phyloP scores from a whole-genome alignment of 495 filamentous ascomycete genomes.

The Pyrenula massariospora region DNA sequence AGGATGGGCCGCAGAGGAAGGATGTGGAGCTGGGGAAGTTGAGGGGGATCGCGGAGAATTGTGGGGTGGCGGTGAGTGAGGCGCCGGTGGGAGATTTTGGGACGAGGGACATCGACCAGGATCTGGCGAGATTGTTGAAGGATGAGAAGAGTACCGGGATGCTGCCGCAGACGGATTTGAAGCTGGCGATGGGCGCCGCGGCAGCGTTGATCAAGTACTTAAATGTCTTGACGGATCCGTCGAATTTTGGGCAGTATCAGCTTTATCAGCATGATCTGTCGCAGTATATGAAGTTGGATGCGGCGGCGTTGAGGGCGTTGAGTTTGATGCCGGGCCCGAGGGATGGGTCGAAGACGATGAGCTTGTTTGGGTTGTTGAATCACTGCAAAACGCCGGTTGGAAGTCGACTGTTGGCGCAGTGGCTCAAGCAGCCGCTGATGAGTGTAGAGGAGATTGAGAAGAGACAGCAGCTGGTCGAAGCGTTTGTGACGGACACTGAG shows the following conservation, averaged over 20 bases:
- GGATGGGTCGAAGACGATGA: constrained; percentile 97
- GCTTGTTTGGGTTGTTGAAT: constrained; percentile 83
- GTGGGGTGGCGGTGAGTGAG: constrained; percentile 80
- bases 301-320: constrained; percentile 82
- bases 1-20: constrained; percentile 64
- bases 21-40: constrained; percentile 87
- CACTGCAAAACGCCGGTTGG: constrained; percentile 96
- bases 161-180: constrained; percentile 84
- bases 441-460: constrained; percentile 78
- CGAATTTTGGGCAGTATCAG: constrained; percentile 93
- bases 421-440: constrained; percentile 98
- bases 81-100: constrained; percentile 66
- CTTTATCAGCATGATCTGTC: constrained; percentile 95
- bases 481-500: constrained; percentile 88
- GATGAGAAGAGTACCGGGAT: constrained; percentile 69
- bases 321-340: constrained; percentile 94
- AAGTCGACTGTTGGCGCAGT: constrained; percentile 82
- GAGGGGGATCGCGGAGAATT: constrained; percentile 76
- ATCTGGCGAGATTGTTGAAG: constrained; percentile 72
- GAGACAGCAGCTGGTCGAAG: constrained; percentile 88
- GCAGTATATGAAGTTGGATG: constrained; percentile 98
- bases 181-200: constrained; percentile 92
- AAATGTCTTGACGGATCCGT: constrained; percentile 76
- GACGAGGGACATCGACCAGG: constrained; percentile 90
- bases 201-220: constrained; percentile 92